Base-by-base conservation (phyloP, 2,329 filamentous ascomycete genomes). In the Chaetomiaceae sp. region DNA sequence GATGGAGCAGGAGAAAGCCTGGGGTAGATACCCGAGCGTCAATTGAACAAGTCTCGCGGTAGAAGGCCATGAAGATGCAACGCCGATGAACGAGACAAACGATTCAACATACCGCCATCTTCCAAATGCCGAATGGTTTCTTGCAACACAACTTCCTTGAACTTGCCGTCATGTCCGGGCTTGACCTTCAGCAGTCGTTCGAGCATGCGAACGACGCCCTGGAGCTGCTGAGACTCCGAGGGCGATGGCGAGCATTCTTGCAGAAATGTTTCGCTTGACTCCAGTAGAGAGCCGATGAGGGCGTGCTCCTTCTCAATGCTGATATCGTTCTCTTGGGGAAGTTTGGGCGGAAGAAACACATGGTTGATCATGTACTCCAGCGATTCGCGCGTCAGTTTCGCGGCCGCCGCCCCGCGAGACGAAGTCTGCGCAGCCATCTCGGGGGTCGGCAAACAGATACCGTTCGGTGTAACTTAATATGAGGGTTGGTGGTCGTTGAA, bases 331-430 rank as follows among this genome's bases (percentile, higher is more conserved):
- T 41, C 6, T 15, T 53, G 53, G 1, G 64, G 65, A 0, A 63
- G 49, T 5, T 60, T 55, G 0, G 62, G 54, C 0, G 65, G 63
- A 3, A 67, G 47, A 22, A 66, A 66, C 14, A 52, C 47, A 29
- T 52, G 49, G 30, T 46, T 44, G 35, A 52, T 44, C 1, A 30
- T 5, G n/a, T 44, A 42, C 22, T 30, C 22, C n/a, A 48, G 45
- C 17, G 26, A 42, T 24, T 5, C 22, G 22, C 22, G 6, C 22
- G 27, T 30, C 27, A 11, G 11, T 12, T 30, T 30, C 10, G 27
- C 4, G n/a, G n/a, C n/a, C n/a, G n/a, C n/a, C n/a, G n/a, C n/a
- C n/a, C n/a, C n/a, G n/a, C n/a, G n/a, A n/a, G n/a, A 6, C 6
- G 22, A 24, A 24, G 22, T 9, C 22, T 5, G 9, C 22, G 22